Evolutionary conservation across 352 stramenopile genomes (phyloP), one percentile per base, ranked within the genome.

Genomic region (Globisporangium splendens): DNA sequence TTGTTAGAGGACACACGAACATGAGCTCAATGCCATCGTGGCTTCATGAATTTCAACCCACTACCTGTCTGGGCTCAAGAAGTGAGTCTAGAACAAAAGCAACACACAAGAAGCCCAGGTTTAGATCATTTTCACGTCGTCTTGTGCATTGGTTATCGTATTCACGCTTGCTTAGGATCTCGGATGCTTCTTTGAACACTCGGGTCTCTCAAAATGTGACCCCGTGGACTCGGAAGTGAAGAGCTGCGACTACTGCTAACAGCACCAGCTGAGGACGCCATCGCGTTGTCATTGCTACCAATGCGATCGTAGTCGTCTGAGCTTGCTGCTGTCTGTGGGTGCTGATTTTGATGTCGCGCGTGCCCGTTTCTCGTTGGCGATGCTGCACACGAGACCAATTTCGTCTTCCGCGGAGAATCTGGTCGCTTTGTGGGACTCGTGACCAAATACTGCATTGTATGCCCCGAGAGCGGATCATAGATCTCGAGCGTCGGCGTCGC

Each of bases 391-490:
- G 38, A 43, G 1, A 43, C 38, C 38, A 43, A 43, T 43, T 43
- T 43, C 14, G 38, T 43, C 38, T 43, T 43, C 11, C 14, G 10
- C 1, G 38, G 8, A 2, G 38, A 17, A 17, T 17, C 38, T 17
- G 38, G 24, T 31, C 24, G 38, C 38, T 70, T 73, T 18, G 59
- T 61, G 3, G 72, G 65, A 48, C 56, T 73, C 28, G 59, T 41
- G 50, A 4, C 62, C 24, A 57, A 14, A 48, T 59, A 59, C 51
- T 57, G 41, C 44, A 73, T 24, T 42, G 56, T 73, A 7, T 55
- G 70, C 0, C 75, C 73, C 5, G 79, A 89, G 1, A 78, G 39
- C 0, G 72, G 51, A 46, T 89, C 79, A 46, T 86, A 85, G 8
- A 65, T 59, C 41, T 63, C 61, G 12, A 83, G 12, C 5, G 50